Evolutionary conservation across 2,329 filamentous ascomycete species (phyloP).

Genomic region (Hypoxylon sp.): DNA sequence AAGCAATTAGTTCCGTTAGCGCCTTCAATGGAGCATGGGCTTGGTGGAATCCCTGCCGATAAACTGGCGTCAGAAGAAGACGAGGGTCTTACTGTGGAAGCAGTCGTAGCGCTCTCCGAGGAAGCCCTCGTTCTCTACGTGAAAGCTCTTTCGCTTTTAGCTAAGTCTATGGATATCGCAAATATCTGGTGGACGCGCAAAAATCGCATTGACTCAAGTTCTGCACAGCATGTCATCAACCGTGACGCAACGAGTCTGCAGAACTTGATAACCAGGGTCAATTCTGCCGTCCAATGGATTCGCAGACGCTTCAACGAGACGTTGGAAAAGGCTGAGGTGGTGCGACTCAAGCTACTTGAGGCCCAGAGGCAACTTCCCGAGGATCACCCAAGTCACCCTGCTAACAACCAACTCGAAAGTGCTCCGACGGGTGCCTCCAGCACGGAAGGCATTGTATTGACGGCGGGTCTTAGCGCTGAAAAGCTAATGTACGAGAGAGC

Average conservation of each 20-base stretch:
- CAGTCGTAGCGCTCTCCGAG: slow-evolving; percentile 87
- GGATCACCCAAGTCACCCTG: slow-evolving; percentile 88
- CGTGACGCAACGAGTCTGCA: slow-evolving; percentile 60
- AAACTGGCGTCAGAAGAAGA: slow-evolving; percentile 71
- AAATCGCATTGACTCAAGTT: slow-evolving; percentile 72
- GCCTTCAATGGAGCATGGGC: slow-evolving; percentile 79
- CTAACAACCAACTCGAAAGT: slow-evolving; percentile 75
- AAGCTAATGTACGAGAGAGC: slow-evolving; percentile 98
- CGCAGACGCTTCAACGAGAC: slow-evolving; percentile 96
- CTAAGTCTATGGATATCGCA: slow-evolving; percentile 95
- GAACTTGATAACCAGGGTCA: slow-evolving; percentile 77
- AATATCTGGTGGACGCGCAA: slow-evolving; percentile 91
- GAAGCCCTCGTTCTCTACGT: slow-evolving; percentile 96
- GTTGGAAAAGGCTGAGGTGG: slow-evolving; percentile 93
- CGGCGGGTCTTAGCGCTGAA: slow-evolving; percentile 90
- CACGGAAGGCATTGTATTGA: slow-evolving; percentile 84
- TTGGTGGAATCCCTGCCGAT: slow-evolving; percentile 72
- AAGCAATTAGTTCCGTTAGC: slow-evolving; percentile 93
- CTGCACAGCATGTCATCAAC: slow-evolving; percentile 55
- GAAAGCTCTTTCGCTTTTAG: slow-evolving; percentile 89
- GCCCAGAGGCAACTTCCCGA: slow-evolving; percentile 85
- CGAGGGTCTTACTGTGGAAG: slow-evolving; percentile 85
- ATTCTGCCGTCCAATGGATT: slow-evolving; percentile 95
- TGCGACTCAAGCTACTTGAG: slow-evolving; percentile 87
- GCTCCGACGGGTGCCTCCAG: slow-evolving; percentile 71